Evolutionary conservation across 768 basidiomycete species (phyloP).

Genomic region (Xanthoconium stramineum): DNA sequence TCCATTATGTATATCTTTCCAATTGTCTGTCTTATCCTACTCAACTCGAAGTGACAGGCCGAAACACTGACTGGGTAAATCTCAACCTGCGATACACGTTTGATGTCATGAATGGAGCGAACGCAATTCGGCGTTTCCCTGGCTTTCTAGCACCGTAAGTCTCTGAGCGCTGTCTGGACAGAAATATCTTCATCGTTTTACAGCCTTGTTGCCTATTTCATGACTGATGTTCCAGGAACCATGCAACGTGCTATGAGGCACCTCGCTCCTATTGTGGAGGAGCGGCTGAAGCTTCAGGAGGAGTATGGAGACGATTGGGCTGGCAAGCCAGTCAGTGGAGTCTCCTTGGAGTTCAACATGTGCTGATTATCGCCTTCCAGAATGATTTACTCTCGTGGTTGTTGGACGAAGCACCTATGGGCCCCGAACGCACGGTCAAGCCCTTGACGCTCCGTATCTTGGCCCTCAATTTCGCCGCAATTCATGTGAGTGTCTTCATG

Average conservation of each 20-base stretch:
- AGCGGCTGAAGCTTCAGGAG: not conserved
- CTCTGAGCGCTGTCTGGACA: not conserved
- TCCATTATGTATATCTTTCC: constrained; percentile 10
- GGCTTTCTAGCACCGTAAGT: constrained; percentile 31
- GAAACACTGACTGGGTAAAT: constrained; percentile 28
- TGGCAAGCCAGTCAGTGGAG: not conserved
- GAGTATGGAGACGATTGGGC: not conserved
- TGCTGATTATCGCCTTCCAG: constrained; percentile 12
- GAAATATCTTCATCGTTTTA: not conserved
- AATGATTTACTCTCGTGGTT: constrained; percentile 35
- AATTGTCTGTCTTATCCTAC: not conserved
- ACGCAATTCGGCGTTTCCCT: constrained; percentile 31
- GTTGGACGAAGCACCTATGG: constrained; percentile 21
- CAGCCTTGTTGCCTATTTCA: constrained; percentile 1
- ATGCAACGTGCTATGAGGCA: constrained; percentile 7
- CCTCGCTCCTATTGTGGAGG: constrained; percentile 28
- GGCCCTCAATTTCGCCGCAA: constrained; percentile 20
- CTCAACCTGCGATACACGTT: constrained; percentile 30
- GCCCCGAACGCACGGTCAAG: constrained; percentile 8
- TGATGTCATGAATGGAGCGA: constrained; percentile 1
- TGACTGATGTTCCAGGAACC: constrained; percentile 3
- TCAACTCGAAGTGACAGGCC: not conserved
- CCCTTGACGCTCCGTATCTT: constrained; percentile 22
- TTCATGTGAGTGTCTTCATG: constrained; percentile 10
- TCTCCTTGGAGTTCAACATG: not conserved